Percentiles rank a stretch among this genome's conserved stretches.
phyloP scores from a whole-genome alignment of 169 alveolate genomes.

The Cryptosporidium sp. region DNA sequence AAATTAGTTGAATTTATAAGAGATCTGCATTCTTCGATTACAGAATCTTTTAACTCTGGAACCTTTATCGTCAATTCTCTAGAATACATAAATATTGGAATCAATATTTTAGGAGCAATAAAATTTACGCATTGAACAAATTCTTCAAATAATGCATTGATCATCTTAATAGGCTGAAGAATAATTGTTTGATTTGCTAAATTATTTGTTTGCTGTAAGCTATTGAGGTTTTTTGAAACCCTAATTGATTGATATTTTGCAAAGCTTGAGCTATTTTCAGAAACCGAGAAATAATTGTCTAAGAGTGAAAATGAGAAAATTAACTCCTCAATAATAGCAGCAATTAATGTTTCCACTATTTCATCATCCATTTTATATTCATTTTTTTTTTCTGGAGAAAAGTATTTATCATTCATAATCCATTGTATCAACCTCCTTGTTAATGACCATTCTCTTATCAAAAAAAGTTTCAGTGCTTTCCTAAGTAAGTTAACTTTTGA shows the following conservation, averaged over 20 bases:
- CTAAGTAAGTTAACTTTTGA: slow-evolving; percentile 55
- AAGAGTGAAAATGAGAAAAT: neutral
- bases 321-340: slow-evolving; percentile 60
- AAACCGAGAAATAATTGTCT: neutral
- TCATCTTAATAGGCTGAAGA: slow-evolving; percentile 23
- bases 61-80: slow-evolving; percentile 9
- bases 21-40: slow-evolving; percentile 34
- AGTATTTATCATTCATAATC: slow-evolving; percentile 50
- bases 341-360: neutral
- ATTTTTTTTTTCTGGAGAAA: neutral
- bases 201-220: slow-evolving; percentile 2
- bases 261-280: neutral
- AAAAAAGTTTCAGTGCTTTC: slow-evolving; percentile 75
- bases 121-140: neutral
- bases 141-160: slow-evolving; percentile 48
- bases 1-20: slow-evolving; percentile 16
- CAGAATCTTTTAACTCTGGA: slow-evolving; percentile 37
- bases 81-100: slow-evolving; percentile 28
- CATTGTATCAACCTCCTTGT: slow-evolving; percentile 79
- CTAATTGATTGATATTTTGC: neutral
- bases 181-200: slow-evolving; percentile 1
- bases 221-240: neutral
- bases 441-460: slow-evolving; percentile 80
- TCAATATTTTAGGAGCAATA: slow-evolving; percentile 29
- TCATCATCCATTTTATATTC: neutral